Conservation (phyloP, 345 rosid species). For the Luvunga scandens region DNA sequence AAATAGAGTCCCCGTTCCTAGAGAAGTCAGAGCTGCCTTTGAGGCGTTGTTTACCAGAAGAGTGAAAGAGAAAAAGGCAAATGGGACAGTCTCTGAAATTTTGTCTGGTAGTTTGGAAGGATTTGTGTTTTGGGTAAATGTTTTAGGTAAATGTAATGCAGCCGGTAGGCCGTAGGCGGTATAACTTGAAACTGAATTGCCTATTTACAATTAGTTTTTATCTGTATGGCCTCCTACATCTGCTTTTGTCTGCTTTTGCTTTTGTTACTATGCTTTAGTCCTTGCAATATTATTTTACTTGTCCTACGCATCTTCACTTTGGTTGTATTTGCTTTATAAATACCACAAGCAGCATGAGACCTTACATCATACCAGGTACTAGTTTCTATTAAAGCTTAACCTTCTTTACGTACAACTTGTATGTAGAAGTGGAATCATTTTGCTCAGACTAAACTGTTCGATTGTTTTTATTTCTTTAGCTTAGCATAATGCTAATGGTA, state of each 20-base stretch:
- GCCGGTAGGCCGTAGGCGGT: conserved; percentile 13
- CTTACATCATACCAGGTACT: not conserved
- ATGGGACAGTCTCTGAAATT: conserved; percentile 26
- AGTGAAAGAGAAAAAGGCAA: not conserved
- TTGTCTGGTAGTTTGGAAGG: conserved; percentile 36
- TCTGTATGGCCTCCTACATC: not conserved
- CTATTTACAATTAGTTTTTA: not conserved
- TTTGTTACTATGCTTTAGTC: not conserved
- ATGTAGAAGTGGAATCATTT: not conserved
- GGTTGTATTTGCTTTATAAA: not conserved
- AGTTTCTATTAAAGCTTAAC: not conserved
- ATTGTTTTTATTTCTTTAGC: not conserved
- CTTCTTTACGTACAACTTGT: not conserved
- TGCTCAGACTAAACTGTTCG: not conserved
- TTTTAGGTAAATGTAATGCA: conserved; percentile 19
- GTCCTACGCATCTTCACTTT: not conserved
- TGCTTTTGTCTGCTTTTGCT: conserved; percentile 13
- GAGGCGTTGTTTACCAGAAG: conserved; percentile 12
- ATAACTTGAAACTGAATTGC: conserved; percentile 4
- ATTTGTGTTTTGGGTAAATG: conserved; percentile 23
- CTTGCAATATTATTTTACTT: not conserved
- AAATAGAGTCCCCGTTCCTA: not conserved
- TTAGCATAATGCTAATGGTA: not conserved
- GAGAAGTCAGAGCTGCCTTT: conserved; percentile 30
- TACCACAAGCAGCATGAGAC: not conserved